Base-by-base conservation (phyloP, 1,139 yeast genomes). In the Maudiozyma humilis region DNA sequence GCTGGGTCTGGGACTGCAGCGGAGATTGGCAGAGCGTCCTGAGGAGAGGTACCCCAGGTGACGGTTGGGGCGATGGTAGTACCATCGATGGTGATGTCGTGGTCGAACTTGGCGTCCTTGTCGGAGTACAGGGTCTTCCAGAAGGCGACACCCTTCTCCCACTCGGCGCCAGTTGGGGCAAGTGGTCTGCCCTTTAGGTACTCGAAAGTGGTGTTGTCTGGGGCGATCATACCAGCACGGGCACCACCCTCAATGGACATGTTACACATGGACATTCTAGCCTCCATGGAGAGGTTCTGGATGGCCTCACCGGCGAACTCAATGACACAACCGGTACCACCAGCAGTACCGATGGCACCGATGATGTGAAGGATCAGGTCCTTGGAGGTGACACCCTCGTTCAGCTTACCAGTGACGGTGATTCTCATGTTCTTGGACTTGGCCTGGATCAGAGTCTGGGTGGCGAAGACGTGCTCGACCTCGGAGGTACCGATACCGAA, bases 201-300 rank as follows among this genome's bases (percentile, higher is more conserved):
- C 44, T 82, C 81, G 60, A 82, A 86, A 19, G 97, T 89, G 45
- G 66, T 79, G 53, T 88, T 82, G 64, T 91, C 98, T 12, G 98
- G 98, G 52, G 83, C 85, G 62, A 91, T 89, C 96, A 91, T 87
- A 69, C 98, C 98, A 19, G 98, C 98, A 70, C 98, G 82, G 25
- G 98, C 98, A 69, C 98, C 98, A 47, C 83, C 98, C 70, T 91
- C 98, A 57, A 91, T 89, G 38, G 96, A 81, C 98, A 91, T 91
- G 66, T 91, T 91, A 75, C 98, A 91, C 70, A 91, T 91, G 42
- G 97, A 88, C 98, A 91, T 91, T 69, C 98, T 79, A n/a, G 97
- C 96, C 69, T 91, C 98, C 91, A 91, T 87, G 31, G 95, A 79
- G 51, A 91, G 76, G 50, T 74, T 76, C 64, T 83, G 86, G 57